Evolutionary conservation across 225 moss, liverwort and hornwort genomes (phyloP), one percentile per base, ranked within the genome.

Genomic region (Sphagnum contortum): DNA sequence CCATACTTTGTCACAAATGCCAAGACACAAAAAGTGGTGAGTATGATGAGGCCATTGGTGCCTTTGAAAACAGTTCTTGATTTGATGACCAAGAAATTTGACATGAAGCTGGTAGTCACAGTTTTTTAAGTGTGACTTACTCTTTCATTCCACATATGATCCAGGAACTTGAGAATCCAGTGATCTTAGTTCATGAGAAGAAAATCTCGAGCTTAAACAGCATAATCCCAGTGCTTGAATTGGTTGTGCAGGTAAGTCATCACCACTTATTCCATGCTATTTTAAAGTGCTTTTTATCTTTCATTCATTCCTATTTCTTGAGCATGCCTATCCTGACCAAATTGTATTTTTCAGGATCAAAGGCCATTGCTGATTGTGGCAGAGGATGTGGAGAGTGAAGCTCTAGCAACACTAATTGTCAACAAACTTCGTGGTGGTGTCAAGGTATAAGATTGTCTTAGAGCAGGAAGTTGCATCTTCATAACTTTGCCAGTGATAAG

Each of bases 201-300:
- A 87, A 83, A 72, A 83, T 87, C 53, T 80, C 84, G 12, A 76
- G 75, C 60, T 74, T 87, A 53, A 77, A 87, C 67, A 62, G 75
- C 48, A 80, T 87, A 54, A 75, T 87, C 50, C 83, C 87, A 12
- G 80, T 83, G 46, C 74, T 87, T 61, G 87, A 87, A 68, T 75
- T 83, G n/a, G 77, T 83, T 49, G 83, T 80, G 14, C 77, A 61
- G 74, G 83, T 83, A 66, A 68, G 77, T 62, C 49, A 7, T 61
- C 13, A 29, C 29, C 29, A 47, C 5, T 9, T 12, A 48, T 48
- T 49, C 10, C 13, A 50, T 13, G 12, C 2, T 45, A 9, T 14
- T 8, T 10, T 62, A 29, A 48, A 47, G 2, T 62, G n/a, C 4
- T 11, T 5, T 47, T 46, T 29, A 5, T 12, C 58, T 5, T 59